phyloP scores from a whole-genome alignment of 2,329 filamentous ascomycete genomes.

The Neopestalotiopsis rosae region DNA sequence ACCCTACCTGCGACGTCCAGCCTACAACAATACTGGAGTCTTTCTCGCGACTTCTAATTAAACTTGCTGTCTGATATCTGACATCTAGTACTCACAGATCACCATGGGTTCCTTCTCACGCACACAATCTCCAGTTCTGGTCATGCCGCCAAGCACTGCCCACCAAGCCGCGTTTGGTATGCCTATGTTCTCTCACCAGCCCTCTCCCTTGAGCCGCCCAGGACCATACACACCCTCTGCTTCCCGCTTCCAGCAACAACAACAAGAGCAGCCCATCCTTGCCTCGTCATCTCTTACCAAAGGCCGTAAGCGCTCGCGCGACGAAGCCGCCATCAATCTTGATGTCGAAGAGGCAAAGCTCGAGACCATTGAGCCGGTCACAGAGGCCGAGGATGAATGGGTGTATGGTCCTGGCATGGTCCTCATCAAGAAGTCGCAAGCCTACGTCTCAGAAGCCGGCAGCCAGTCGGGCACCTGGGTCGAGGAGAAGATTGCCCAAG shows the following conservation, averaged over 20 bases:
- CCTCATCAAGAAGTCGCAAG: constrained; percentile 67
- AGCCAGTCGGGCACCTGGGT: constrained; percentile 76
- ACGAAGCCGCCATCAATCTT: constrained; percentile 73
- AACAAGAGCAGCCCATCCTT: constrained; percentile 31
- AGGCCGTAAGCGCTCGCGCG: constrained; percentile 78
- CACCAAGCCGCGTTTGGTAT: constrained; percentile 48
- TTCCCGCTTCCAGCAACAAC: constrained; percentile 37
- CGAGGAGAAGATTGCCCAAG: constrained; percentile 65
- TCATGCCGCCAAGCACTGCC: constrained; percentile 49
- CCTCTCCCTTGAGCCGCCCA: constrained; percentile 35
- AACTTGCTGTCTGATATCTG: constrained; percentile 22
- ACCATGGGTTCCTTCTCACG: constrained; percentile 43
- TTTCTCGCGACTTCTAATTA: constrained; percentile 19
- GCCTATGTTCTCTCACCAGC: constrained; percentile 44
- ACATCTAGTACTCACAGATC: constrained; percentile 25
- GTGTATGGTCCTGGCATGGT: constrained; percentile 76
- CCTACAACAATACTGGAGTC: not conserved
- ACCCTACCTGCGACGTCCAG: constrained; percentile 14
- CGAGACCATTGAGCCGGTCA: constrained; percentile 43
- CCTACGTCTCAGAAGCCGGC: constrained; percentile 65
- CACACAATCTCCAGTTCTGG: constrained; percentile 43
- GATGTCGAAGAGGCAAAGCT: constrained; percentile 52
- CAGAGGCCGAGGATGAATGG: constrained; percentile 68
- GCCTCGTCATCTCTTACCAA: constrained; percentile 43
- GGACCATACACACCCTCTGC: constrained; percentile 40